phyloP scores from a whole-genome alignment of 2,329 filamentous ascomycete species.

The Tolypocladium ovalisporum region DNA sequence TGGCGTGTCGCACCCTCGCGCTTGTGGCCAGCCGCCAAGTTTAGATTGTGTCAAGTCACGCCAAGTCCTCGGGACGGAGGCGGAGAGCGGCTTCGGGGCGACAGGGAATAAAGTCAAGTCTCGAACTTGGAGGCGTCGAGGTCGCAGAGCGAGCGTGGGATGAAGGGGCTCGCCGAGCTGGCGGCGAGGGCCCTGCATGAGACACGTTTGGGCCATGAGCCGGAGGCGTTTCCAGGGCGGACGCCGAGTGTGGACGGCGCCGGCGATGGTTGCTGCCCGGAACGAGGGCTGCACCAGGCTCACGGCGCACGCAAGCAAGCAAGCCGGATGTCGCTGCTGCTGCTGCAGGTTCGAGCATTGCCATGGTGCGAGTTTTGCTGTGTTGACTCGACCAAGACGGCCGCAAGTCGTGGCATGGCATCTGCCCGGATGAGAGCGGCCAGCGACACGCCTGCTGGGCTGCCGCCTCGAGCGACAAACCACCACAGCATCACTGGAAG shows the following conservation, averaged over 20 bases:
- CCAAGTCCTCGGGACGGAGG: not conserved
- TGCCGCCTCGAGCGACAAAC: not conserved
- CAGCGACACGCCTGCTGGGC: not conserved
- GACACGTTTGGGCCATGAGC: slow-evolving; percentile 7
- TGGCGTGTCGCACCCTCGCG: not conserved
- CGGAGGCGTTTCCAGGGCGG: not conserved
- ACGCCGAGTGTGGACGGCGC: not conserved
- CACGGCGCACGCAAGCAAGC: too few species aligned
- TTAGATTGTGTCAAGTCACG: not conserved
- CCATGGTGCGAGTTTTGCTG: not conserved
- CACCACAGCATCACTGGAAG: not conserved
- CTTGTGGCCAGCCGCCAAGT: not conserved
- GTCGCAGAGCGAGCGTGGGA: not conserved
- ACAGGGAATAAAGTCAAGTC: not conserved
- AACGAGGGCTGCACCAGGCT: not conserved
- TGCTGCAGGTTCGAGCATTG: not conserved
- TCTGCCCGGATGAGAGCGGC: not conserved
- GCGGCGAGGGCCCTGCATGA: slow-evolving; percentile 4
- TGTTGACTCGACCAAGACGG: too few species aligned
- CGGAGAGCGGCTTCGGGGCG: not conserved
- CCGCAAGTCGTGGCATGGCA: too few species aligned
- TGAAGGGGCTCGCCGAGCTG: slow-evolving; percentile 1
- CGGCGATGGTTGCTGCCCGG: not conserved
- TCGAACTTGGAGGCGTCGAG: not conserved
- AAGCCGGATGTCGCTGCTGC: too few species aligned